A percentile compares a stretch with the other conserved stretches of the same genome.
Conservation (phyloP, 768 basidiomycete genomes). For the Auricularia cornea region DNA sequence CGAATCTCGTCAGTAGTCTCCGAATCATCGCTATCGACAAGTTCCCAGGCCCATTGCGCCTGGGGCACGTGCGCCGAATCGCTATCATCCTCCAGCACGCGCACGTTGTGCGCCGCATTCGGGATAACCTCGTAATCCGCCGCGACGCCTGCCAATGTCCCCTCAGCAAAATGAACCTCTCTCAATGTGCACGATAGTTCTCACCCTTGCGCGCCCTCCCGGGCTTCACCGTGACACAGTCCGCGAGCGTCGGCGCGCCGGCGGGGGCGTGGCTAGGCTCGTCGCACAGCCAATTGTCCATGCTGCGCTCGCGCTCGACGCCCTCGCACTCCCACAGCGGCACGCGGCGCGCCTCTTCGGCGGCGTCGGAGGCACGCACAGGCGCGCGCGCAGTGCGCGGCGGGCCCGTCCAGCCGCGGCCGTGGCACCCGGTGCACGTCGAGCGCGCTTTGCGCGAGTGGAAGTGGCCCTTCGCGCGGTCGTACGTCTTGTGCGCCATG, state of each 20-base stretch:
- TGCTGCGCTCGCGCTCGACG: too few relatives aligned
- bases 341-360: neutral
- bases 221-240: neutral
- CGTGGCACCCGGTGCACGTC: neutral
- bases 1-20: too few relatives aligned
- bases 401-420: neutral
- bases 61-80: neutral
- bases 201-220: neutral
- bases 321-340: too few relatives aligned
- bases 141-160: neutral
- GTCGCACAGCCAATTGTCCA: too few relatives aligned
- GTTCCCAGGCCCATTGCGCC: neutral
- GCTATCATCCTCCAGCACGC: neutral
- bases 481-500: neutral
- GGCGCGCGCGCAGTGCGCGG: neutral
- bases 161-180: neutral
- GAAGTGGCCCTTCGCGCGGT: slow-evolving; percentile 1
- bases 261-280: neutral
- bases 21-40: neutral
- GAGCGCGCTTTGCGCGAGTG: neutral
- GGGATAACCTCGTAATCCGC: neutral
- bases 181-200: neutral
- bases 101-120: neutral
- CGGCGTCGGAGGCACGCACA: neutral
- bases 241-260: neutral